Conservation (phyloP, 164 flowering plant species). For the Stephania cephalantha region DNA sequence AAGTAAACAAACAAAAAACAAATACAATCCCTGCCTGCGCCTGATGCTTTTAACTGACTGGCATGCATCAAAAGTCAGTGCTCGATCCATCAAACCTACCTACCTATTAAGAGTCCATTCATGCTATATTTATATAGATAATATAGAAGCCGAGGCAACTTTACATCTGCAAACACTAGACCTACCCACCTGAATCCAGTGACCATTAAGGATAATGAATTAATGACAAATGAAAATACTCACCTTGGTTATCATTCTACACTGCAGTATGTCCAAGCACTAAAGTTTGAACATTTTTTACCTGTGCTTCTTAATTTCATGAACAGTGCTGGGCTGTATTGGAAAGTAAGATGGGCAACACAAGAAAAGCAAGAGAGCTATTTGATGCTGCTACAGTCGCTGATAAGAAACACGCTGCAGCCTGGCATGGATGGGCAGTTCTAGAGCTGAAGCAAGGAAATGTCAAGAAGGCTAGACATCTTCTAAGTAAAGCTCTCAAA, state of each 20-base stretch:
- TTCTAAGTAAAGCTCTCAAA: slow-evolving; percentile 81
- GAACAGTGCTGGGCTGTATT: slow-evolving; percentile 95
- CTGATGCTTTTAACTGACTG: too few relatives aligned
- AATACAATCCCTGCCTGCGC: too few relatives aligned
- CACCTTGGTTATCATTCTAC: neutral
- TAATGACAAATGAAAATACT: neutral
- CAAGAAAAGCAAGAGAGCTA: slow-evolving; percentile 72
- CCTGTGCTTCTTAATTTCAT: neutral
- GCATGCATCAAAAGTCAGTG: too few relatives aligned
- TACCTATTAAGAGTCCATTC: too few relatives aligned
- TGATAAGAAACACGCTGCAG: slow-evolving; percentile 76
- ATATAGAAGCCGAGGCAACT: too few relatives aligned
- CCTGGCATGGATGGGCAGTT: slow-evolving; percentile 99
- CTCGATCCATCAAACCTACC: too few relatives aligned
- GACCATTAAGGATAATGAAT: too few relatives aligned
- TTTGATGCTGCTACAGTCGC: slow-evolving; percentile 98
- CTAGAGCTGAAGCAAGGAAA: slow-evolving; percentile 86
- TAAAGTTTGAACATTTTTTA: too few relatives aligned
- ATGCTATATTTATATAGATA: too few relatives aligned
- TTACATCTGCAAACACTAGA: too few relatives aligned
- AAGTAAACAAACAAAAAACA: too few relatives aligned
- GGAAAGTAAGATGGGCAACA: slow-evolving; percentile 77
- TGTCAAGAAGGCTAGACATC: slow-evolving; percentile 71
- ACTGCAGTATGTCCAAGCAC: neutral
- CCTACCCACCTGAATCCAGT: too few relatives aligned